phyloP scores from a whole-genome alignment of 768 basidiomycete genomes.

The Boletellus emodensis region DNA sequence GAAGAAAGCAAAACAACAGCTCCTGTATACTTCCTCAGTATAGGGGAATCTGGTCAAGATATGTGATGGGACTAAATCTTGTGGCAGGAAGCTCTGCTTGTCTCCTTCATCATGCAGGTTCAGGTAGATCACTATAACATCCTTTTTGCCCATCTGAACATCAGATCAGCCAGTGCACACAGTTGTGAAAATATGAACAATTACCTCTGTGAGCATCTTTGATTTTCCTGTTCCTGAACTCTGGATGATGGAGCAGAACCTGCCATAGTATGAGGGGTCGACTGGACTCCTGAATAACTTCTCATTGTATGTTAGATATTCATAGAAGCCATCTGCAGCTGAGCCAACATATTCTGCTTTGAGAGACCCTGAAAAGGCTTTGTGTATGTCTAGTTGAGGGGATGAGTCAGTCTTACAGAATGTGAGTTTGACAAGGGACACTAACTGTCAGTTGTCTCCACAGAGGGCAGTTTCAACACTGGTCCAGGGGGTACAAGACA shows the following conservation, averaged over 20 bases:
- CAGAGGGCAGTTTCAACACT: too few relatives aligned
- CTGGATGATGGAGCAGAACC: neutral
- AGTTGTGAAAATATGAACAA: neutral
- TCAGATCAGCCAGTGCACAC: neutral
- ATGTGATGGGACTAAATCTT: neutral
- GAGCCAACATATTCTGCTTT: neutral
- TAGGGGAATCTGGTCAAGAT: neutral
- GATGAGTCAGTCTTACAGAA: too few relatives aligned
- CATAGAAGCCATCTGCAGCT: conserved; percentile 1
- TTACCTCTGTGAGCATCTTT: neutral
- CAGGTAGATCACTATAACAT: neutral
- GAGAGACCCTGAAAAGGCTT: neutral
- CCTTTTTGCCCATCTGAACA: neutral
- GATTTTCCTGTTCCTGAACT: neutral
- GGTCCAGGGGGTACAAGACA: too few relatives aligned
- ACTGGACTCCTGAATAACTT: neutral
- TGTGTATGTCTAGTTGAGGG: too few relatives aligned
- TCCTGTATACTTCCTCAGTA: neutral
- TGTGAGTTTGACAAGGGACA: too few relatives aligned
- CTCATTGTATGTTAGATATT: conserved; percentile 5
- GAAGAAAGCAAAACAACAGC: neutral
- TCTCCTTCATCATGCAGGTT: neutral
- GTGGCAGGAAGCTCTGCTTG: neutral
- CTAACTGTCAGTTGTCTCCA: too few relatives aligned
- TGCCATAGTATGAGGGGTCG: neutral